Evolutionary conservation across 352 stramenopile genomes (phyloP).

Genomic region (Phytophthora boehmeriae): DNA sequence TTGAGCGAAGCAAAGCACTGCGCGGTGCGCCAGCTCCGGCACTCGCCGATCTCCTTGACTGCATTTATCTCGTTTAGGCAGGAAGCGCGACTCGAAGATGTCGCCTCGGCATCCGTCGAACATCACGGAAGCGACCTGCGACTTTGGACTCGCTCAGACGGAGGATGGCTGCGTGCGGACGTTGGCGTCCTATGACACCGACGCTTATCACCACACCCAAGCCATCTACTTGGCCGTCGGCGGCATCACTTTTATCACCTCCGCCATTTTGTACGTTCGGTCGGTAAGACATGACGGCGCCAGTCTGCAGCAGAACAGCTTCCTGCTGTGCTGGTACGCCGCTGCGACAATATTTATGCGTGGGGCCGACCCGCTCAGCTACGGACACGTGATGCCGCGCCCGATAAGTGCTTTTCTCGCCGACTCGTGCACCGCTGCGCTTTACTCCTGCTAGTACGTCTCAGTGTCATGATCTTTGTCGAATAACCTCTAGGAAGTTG

Average conservation of each 20-base stretch:
- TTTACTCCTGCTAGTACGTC: slow-evolving; percentile 33
- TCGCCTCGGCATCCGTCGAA: slow-evolving; percentile 1
- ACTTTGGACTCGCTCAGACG: slow-evolving; percentile 14
- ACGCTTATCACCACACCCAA: slow-evolving; percentile 14
- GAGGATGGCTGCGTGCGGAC: slow-evolving; percentile 10
- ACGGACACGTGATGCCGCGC: slow-evolving; percentile 26
- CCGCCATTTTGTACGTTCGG: slow-evolving; percentile 13
- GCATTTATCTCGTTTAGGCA: too few relatives aligned
- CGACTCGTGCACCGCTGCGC: slow-evolving; percentile 28
- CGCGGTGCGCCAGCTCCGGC: too few relatives aligned
- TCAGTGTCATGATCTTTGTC: not conserved
- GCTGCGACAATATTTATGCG: slow-evolving; percentile 25
- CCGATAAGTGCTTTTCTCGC: slow-evolving; percentile 22
- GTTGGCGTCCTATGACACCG: slow-evolving; percentile 14
- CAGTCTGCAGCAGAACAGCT: slow-evolving; percentile 23
- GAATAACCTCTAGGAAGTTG: not conserved
- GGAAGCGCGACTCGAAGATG: too few relatives aligned
- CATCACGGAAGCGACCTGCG: slow-evolving; percentile 24
- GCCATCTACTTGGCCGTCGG: slow-evolving; percentile 19
- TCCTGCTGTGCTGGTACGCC: slow-evolving; percentile 23
- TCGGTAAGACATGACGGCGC: slow-evolving; percentile 20
- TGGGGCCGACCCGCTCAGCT: slow-evolving; percentile 21
- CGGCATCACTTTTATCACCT: slow-evolving; percentile 1
- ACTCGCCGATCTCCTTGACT: too few relatives aligned
- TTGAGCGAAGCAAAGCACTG: too few relatives aligned